Conservation (phyloP, 345 rosid species). For the sweet orange (Citrus sinensis) region DNA sequence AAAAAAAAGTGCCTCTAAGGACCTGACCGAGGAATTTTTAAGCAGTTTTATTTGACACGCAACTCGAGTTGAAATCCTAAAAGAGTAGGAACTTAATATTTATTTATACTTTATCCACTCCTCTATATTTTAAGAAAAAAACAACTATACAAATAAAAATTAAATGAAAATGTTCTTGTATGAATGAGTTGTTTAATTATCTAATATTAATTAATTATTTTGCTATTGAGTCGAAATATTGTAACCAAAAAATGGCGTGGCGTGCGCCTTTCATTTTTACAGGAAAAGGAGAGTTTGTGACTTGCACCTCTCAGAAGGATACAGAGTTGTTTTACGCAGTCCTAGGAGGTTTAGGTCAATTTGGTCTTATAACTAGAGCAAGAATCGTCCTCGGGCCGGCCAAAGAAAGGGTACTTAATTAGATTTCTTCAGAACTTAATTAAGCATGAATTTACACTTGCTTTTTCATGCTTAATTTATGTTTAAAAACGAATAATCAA, state of each 20-base stretch:
- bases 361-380: slow-evolving; percentile 60
- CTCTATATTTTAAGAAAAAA: too few species aligned
- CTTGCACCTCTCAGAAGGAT: slow-evolving; percentile 36
- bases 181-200: background rate
- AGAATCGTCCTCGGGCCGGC: slow-evolving; percentile 40
- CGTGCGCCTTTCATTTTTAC: background rate
- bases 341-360: slow-evolving; percentile 65
- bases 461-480: background rate
- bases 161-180: background rate
- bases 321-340: slow-evolving; percentile 52
- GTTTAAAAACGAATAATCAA: background rate
- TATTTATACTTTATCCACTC: too few species aligned
- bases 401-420: slow-evolving; percentile 38
- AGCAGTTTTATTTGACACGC: too few species aligned
- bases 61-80: too few species aligned
- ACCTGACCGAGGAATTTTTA: accelerated
- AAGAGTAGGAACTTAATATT: too few species aligned
- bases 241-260: background rate
- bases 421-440: too few species aligned
- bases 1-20: too few species aligned
- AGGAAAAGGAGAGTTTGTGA: slow-evolving; percentile 53
- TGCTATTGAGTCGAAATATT: too few species aligned
- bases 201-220: too few species aligned
- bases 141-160: too few species aligned
- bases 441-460: background rate